Conservation (phyloP, 352 stramenopile genomes). For the Globisporangium acanthophoron region DNA sequence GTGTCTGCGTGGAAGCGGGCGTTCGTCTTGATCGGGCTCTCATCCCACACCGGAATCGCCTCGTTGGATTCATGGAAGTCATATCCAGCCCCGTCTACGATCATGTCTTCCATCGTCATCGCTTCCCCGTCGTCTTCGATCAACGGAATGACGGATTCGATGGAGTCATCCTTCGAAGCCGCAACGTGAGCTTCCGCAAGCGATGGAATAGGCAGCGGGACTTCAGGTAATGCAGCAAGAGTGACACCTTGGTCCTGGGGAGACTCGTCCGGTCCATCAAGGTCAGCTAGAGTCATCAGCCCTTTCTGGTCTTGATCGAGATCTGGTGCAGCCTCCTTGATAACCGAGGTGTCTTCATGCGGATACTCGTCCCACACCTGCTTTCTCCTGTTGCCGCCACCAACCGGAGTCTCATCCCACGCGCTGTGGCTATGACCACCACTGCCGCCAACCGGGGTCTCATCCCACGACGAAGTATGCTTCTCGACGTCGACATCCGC, state of each 20-base stretch:
- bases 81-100: not conserved
- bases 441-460: constrained; percentile 1
- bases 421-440: not conserved
- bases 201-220: not conserved
- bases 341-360: not conserved
- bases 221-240: not conserved
- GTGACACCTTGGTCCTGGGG: not conserved
- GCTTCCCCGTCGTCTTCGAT: not conserved
- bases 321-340: not conserved
- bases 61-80: not conserved
- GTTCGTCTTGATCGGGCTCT: not conserved
- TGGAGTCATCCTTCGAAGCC: not conserved
- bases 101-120: constrained; percentile 2
- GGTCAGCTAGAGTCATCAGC: constrained; percentile 3
- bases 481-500: not conserved
- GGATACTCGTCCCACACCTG: constrained; percentile 3
- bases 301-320: not conserved
- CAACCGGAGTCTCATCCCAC: constrained; percentile 7
- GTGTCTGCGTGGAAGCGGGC: not conserved
- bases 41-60: constrained; percentile 1
- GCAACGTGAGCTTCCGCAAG: not conserved
- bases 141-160: constrained; percentile 1
- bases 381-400: constrained; percentile 6
- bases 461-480: constrained; percentile 9
- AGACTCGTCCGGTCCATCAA: not conserved